Conservation (phyloP, 345 rosid genomes). For the Arabidopsis arenosa region DNA sequence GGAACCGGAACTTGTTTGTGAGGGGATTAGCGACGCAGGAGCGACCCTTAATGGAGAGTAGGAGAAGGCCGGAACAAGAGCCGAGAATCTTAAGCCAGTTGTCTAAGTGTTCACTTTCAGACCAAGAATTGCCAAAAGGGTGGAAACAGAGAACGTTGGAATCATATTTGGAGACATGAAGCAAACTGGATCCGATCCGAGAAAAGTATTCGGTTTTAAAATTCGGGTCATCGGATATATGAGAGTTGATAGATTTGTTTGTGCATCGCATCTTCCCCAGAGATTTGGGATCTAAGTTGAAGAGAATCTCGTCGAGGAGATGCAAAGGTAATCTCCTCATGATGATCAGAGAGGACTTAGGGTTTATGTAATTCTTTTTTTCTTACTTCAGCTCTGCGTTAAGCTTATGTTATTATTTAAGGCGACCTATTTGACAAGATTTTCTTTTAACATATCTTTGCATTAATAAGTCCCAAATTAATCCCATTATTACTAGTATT, state of each 20-base stretch:
- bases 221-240: neutral
- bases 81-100: neutral
- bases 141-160: neutral
- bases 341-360: neutral
- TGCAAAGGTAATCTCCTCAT: conserved; percentile 14
- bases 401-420: too few species aligned
- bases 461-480: too few species aligned
- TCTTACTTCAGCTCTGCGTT: neutral
- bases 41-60: neutral
- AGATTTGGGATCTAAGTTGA: conserved; percentile 18
- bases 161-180: neutral
- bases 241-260: neutral
- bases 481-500: too few species aligned
- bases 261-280: conserved; percentile 13
- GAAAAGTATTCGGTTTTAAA: neutral
- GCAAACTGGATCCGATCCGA: neutral
- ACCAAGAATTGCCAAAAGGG: neutral
- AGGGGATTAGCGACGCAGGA: neutral
- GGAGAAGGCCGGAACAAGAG: neutral
- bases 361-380: neutral
- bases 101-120: too few species aligned
- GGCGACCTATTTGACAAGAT: too few species aligned
- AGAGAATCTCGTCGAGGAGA: conserved; percentile 22
- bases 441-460: too few species aligned
- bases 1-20: neutral